Evolutionary conservation across 768 basidiomycete species (phyloP).

Genomic region (Naematelia encephala): DNA sequence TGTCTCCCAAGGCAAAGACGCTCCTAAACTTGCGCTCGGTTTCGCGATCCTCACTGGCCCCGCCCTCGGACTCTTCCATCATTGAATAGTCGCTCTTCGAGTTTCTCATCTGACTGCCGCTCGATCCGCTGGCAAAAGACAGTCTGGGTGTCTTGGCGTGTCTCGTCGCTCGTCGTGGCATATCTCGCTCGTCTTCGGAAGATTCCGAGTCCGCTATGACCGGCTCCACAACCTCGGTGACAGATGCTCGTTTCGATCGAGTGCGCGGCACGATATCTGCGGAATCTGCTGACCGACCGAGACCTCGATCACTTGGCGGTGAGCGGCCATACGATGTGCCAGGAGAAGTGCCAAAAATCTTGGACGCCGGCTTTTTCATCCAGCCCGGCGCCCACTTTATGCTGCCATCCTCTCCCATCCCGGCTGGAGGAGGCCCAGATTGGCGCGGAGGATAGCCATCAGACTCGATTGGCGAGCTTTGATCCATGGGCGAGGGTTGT

Average conservation of each 20-base stretch:
- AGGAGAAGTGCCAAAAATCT: slow-evolving; percentile 32
- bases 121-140: slow-evolving; percentile 18
- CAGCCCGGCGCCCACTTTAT: slow-evolving; percentile 29
- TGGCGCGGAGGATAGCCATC: slow-evolving; percentile 44
- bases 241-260: slow-evolving; percentile 13
- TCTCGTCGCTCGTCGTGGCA: background rate
- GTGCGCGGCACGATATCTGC: background rate
- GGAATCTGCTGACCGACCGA: background rate
- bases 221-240: slow-evolving; percentile 41
- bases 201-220: slow-evolving; percentile 3
- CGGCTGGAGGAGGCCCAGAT: slow-evolving; percentile 23
- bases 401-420: slow-evolving; percentile 17
- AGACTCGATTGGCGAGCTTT: background rate
- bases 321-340: slow-evolving; percentile 11
- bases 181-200: slow-evolving; percentile 13
- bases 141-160: slow-evolving; percentile 7
- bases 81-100: slow-evolving; percentile 67
- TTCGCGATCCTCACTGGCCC: slow-evolving; percentile 55
- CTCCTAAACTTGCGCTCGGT: slow-evolving; percentile 62
- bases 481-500: background rate
- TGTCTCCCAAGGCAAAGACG: slow-evolving; percentile 83
- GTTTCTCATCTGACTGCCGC: slow-evolving; percentile 22
- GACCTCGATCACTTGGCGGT: background rate
- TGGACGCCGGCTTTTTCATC: slow-evolving; percentile 38
- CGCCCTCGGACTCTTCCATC: slow-evolving; percentile 67